Percentiles rank a stretch among this genome's conserved stretches.
phyloP scores from a whole-genome alignment of 257 asterid genomes.

The Parsonsia alboflavescens region DNA sequence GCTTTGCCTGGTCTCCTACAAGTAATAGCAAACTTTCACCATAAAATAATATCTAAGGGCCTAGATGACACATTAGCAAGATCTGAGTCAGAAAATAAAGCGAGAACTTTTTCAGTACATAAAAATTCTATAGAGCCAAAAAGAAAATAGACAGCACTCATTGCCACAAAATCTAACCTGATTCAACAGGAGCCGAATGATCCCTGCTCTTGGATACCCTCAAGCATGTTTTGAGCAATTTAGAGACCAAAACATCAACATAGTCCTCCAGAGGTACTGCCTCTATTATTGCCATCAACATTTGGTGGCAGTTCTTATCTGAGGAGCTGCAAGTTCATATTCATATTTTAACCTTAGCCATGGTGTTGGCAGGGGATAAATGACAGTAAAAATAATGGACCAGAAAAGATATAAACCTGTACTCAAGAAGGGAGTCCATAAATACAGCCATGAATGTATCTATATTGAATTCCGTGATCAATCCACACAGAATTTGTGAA shows the following conservation, averaged over 20 bases:
- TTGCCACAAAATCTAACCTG: slow-evolving; percentile 43
- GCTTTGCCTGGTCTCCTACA: slow-evolving; percentile 48
- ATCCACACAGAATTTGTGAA: slow-evolving; percentile 46
- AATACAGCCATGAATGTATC: slow-evolving; percentile 61
- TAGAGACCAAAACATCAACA: slow-evolving; percentile 42
- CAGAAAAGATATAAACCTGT: slow-evolving; percentile 40
- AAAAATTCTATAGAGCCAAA: background rate
- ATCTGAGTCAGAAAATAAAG: background rate
- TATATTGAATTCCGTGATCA: slow-evolving; percentile 66
- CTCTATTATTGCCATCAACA: slow-evolving; percentile 45
- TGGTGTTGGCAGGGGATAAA: background rate
- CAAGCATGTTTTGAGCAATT: slow-evolving; percentile 41
- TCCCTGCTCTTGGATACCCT: slow-evolving; percentile 39
- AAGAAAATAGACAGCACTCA: background rate
- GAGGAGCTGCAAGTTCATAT: slow-evolving; percentile 46
- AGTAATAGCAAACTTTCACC: slow-evolving; percentile 4
- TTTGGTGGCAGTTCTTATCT: slow-evolving; percentile 43
- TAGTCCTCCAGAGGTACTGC: slow-evolving; percentile 52
- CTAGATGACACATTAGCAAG: background rate
- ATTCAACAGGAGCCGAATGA: slow-evolving; percentile 33
- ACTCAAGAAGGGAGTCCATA: slow-evolving; percentile 69
- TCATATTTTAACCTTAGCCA: background rate
- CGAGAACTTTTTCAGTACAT: slow-evolving; percentile 1
- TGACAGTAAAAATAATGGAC: background rate
- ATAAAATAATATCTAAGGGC: slow-evolving; percentile 1